Base-by-base conservation (phyloP, 176 grass and related monocot genomes). In the Rhynchospora pubera region DNA sequence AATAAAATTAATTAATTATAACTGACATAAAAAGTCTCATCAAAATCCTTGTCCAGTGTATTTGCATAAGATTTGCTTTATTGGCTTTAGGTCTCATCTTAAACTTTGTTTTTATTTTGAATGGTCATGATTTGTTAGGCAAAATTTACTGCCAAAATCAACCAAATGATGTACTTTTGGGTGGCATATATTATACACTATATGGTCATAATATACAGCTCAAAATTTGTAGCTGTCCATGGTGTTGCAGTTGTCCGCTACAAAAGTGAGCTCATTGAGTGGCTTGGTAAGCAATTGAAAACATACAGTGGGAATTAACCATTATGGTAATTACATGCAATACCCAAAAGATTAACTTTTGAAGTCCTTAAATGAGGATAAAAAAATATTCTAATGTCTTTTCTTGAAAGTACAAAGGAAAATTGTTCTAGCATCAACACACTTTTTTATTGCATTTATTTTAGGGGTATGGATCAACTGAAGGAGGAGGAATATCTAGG, bases 381-480 rank as follows among this genome's bases (percentile, higher is more conserved):
- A 62, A 26, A 62, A 62, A 24, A 22, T n/a, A 1, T 26, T 62
- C 60, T 3, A 12, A 26, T 62, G 22, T 22, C 60, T 62, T 62
- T 62, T 62, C 21, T 62, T 62, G 24, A 9, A 24, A 24, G 9
- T 62, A 42, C 4, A 68, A 66, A 66, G 34, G 15, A 16, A 10
- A 3, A 16, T 10, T 16, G 6, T 68, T 19, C 0, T 68, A 43
- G 6, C 30, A 44, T 68, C 15, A n/a, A 44, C 14, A 9, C 26
- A 39, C 0, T 61, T 6, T 24, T 14, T 61, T 45, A 10, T 59
- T 3, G 32, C 28, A 79, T 30, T 59, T 21, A 1, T 75, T 55
- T 73, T 73, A 97, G 94, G 82, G 75, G 13, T 93, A 90, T 21
- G 94, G 94, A 19, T 93, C 89, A 47, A 93, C 88, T 0, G 94